Evolutionary conservation across 116 monocot genomes (phyloP), one percentile per base, ranked within the genome.

Genomic region (Phalaenopsis hybrid): DNA sequence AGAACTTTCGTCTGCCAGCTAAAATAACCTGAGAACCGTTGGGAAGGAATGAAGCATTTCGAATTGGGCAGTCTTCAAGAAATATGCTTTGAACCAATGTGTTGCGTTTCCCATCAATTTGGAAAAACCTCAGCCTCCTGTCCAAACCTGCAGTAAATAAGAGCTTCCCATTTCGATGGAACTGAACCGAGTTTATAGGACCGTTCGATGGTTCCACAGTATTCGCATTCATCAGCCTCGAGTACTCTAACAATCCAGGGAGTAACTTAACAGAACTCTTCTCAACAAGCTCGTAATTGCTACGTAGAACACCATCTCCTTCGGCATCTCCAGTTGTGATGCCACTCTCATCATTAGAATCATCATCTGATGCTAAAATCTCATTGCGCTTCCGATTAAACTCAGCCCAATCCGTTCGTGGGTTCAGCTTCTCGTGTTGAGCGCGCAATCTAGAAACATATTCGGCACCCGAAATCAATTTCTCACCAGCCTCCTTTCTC

Each of bases 11-110:
- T 79, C 94, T 86, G 34, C 93, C 91, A 1, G 92, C 45, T 50
- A 91, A 57, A 44, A 98, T 92, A 25, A 90, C 94, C 81, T 94
- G 90, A 63, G 94, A 93, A 10, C 97, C 97, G 58, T 98, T 89
- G 17, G 94, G 94, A 44, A 94, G 50, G 76, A 98, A 97, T 0
- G 97, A 81, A 43, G 97, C 97, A 58, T 93, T 92, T 7, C 75
- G 78, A 28, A 93, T 83, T 0, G 93, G 97, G 77, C 89, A 98
- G 81, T 98, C 92, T 81, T 93, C 90, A 0, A 98, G 33, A 76
- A 90, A 93, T 34, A 93, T 89, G 78, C 91, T 94, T 68, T 94
- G 88, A 5, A 94, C 87, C 81, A 88, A 89, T 4, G 94, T 85
- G 69, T 98, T 98, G 8, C 83, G 85, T 63, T 92, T 98, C 43